phyloP scores from a whole-genome alignment of 2,329 filamentous ascomycete genomes.

The Sclerotinia trifoliorum region DNA sequence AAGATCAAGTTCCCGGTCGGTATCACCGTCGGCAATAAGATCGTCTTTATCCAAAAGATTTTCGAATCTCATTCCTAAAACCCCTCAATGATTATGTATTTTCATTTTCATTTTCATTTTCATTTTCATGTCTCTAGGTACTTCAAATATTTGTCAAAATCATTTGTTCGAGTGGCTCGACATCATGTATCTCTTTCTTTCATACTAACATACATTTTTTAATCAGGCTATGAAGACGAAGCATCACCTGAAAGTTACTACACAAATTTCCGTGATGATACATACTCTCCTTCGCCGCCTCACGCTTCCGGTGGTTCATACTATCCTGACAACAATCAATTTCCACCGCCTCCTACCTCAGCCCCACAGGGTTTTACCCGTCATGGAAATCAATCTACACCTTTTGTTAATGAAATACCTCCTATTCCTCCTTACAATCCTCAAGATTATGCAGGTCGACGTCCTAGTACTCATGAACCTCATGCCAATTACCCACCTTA shows the following conservation, averaged over 20 bases:
- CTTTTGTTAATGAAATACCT: constrained; percentile 30
- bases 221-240: constrained; percentile 39
- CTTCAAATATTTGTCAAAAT: constrained; percentile 20
- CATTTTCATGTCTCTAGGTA: constrained; percentile 14
- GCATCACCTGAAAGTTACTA: constrained; percentile 38
- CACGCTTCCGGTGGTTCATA: constrained; percentile 40
- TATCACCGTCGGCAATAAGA: constrained; percentile 37
- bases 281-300: constrained; percentile 40
- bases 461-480: constrained; percentile 27
- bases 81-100: constrained; percentile 9
- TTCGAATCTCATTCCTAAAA: constrained; percentile 38
- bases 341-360: constrained; percentile 32
- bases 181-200: constrained; percentile 30
- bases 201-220: constrained; percentile 26
- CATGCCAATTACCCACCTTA: constrained; percentile 33
- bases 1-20: constrained; percentile 37
- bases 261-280: constrained; percentile 34
- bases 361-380: constrained; percentile 24
- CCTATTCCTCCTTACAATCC: constrained; percentile 39
- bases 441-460: constrained; percentile 36
- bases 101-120: constrained; percentile 14
- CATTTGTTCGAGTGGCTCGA: constrained; percentile 23
- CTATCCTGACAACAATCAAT: constrained; percentile 34
- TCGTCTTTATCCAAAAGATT: constrained; percentile 35
- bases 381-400: constrained; percentile 33